These are phyloP conservation scores for Gastrodia elata DNA, from an alignment of 106 monocot species.

Conservation along the genomic window DNA sequence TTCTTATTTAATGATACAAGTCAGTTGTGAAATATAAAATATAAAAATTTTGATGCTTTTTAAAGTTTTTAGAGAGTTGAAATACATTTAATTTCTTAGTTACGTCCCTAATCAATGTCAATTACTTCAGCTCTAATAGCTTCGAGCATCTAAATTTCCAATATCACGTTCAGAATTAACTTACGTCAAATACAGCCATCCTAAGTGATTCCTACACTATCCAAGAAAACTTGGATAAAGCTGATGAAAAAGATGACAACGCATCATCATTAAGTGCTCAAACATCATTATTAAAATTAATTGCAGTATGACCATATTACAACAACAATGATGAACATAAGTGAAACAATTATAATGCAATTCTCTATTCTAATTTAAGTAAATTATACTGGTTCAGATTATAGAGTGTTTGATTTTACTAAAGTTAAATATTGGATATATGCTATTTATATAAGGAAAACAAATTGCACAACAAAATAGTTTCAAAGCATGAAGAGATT, in stretches of 20 bases:
- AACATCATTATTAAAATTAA: neutral
- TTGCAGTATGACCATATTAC: neutral
- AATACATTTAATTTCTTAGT: too few relatives aligned
- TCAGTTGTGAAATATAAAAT: too few relatives aligned
- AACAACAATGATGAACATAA: neutral
- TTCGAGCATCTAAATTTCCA: too few relatives aligned
- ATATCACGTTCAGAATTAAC: too few relatives aligned
- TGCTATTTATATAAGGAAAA: neutral
- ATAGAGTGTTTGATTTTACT: neutral
- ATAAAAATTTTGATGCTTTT: too few relatives aligned
- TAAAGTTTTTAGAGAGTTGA: too few relatives aligned
- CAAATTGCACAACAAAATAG: neutral
- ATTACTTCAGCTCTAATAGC: too few relatives aligned
- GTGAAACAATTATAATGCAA: constrained; percentile 1
- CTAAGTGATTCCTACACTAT: neutral
- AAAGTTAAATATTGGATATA: neutral
- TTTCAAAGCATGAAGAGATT: neutral
- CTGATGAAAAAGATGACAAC: neutral
- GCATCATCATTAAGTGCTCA: neutral
- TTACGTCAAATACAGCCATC: too few relatives aligned
- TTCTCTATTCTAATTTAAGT: neutral
- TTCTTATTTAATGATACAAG: too few relatives aligned
- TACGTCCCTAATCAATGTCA: too few relatives aligned
- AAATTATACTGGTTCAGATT: neutral
- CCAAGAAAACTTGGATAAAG: neutral